Conservation (phyloP, 2,329 filamentous ascomycete genomes). For the Ambrosiella beaveri region DNA sequence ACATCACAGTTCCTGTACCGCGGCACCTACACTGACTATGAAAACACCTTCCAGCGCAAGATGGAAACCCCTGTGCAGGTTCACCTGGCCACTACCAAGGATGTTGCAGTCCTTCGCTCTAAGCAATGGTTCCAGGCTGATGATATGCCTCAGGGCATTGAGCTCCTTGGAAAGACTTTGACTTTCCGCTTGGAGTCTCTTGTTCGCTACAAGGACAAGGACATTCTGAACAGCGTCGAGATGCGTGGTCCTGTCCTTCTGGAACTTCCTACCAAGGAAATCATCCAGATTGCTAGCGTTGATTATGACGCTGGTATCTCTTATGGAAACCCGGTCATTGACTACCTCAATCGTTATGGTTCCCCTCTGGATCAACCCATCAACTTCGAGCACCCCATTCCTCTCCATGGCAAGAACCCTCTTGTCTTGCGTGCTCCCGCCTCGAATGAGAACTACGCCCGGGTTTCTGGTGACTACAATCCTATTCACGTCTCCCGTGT, state of each 20-base stretch:
- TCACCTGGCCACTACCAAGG: slow-evolving; percentile 70
- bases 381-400: slow-evolving; percentile 94
- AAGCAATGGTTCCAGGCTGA: slow-evolving; percentile 97
- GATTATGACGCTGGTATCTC: slow-evolving; percentile 86
- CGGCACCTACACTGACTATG: slow-evolving; percentile 77
- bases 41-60: slow-evolving; percentile 98
- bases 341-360: slow-evolving; percentile 85
- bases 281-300: slow-evolving; percentile 92
- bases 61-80: slow-evolving; percentile 88
- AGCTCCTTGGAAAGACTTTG: slow-evolving; percentile 81
- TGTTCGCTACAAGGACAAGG: slow-evolving; percentile 87
- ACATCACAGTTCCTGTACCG: slow-evolving; percentile 97
- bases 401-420: slow-evolving; percentile 79
- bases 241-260: slow-evolving; percentile 84
- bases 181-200: slow-evolving; percentile 91
- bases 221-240: slow-evolving; percentile 76
- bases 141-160: slow-evolving; percentile 48
- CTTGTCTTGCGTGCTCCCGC: slow-evolving; percentile 78
- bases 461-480: slow-evolving; percentile 96
- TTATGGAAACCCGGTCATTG: slow-evolving; percentile 89
- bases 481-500: slow-evolving; percentile 96
- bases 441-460: slow-evolving; percentile 94
- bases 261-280: slow-evolving; percentile 89
- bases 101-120: slow-evolving; percentile 81
- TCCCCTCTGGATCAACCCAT: slow-evolving; percentile 89